A percentile compares a stretch with the other conserved stretches of the same genome.
Evolutionary conservation across 1,284 basidiomycete species (phyloP).

Genomic region (Sparassis latifolia): DNA sequence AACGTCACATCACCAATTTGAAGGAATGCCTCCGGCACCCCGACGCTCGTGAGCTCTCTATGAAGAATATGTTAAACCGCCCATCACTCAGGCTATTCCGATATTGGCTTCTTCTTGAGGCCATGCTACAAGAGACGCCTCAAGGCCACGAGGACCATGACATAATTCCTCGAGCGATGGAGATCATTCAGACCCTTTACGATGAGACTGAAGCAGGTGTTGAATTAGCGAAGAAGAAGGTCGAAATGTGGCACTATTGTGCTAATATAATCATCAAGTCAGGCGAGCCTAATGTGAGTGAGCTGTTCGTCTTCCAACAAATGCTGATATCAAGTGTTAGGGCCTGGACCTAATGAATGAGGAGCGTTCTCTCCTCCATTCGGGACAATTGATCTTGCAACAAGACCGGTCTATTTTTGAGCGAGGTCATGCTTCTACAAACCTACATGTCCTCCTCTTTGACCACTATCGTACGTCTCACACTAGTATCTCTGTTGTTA

Average conservation of each 20-base stretch:
- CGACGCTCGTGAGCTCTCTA: conserved; percentile 72
- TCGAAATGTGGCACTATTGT: conserved; percentile 82
- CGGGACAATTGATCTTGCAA: conserved; percentile 77
- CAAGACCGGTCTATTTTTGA: conserved; percentile 81
- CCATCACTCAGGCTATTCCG: conserved; percentile 86
- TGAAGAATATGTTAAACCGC: conserved; percentile 85
- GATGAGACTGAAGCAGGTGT: conserved; percentile 86
- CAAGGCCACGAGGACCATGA: conserved; percentile 72
- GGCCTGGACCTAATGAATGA: conserved; percentile 87
- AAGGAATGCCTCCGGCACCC: conserved; percentile 69
- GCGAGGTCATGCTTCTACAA: conserved; percentile 79
- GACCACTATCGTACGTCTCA: conserved; percentile 79
- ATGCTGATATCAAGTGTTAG: no score
- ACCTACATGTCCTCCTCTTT: conserved; percentile 83
- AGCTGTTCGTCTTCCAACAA: no score
- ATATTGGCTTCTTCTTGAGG: conserved; percentile 81
- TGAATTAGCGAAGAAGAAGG: conserved; percentile 76
- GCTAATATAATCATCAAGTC: conserved; percentile 73
- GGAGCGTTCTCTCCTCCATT: conserved; percentile 76
- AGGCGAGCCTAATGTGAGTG: conserved; percentile 70
- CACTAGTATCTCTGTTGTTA: neutral
- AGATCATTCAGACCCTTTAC: conserved; percentile 77
- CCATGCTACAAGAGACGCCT: conserved; percentile 70
- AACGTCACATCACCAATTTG: no score
- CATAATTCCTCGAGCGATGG: conserved; percentile 77